Evolutionary conservation across 345 rosid genomes (phyloP).

Genomic region (Citropsis articulata): DNA sequence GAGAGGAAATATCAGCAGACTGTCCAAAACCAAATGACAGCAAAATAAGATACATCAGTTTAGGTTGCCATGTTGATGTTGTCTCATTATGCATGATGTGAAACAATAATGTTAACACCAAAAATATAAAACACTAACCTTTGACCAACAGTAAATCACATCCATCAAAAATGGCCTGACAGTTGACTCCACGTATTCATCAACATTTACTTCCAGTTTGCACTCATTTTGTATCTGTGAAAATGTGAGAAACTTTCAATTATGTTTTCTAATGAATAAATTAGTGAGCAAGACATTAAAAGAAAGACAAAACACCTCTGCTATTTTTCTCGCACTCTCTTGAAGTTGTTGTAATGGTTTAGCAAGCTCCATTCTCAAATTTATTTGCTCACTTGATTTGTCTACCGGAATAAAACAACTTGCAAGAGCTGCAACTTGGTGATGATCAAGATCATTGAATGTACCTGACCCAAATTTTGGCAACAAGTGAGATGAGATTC

Average conservation of each 20-base stretch:
- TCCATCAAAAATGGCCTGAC: slow-evolving; percentile 94
- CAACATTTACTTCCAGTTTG: slow-evolving; percentile 83
- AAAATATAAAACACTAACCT: slow-evolving; percentile 45
- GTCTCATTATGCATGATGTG: not conserved
- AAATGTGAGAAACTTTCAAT: slow-evolving; percentile 7
- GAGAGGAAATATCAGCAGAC: not conserved
- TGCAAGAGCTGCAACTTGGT: slow-evolving; percentile 95
- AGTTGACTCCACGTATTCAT: slow-evolving; percentile 94
- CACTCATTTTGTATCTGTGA: slow-evolving; percentile 94
- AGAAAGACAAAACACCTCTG: slow-evolving; percentile 56
- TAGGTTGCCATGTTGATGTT: not conserved
- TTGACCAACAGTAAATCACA: slow-evolving; percentile 96
- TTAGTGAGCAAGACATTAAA: not conserved
- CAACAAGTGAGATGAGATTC: not conserved
- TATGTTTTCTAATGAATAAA: not conserved
- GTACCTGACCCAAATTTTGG: slow-evolving; percentile 57
- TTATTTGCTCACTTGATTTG: slow-evolving; percentile 82
- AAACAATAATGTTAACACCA: not conserved
- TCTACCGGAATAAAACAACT: slow-evolving; percentile 99
- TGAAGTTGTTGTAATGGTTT: slow-evolving; percentile 95
- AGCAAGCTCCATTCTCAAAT: slow-evolving; percentile 82
- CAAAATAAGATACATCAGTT: too few relatives aligned
- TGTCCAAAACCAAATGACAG: not conserved
- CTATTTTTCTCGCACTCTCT: slow-evolving; percentile 94
- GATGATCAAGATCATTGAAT: slow-evolving; percentile 93